Evolutionary conservation across 106 monocot genomes (phyloP).

Genomic region (Phalaenopsis equestris): DNA sequence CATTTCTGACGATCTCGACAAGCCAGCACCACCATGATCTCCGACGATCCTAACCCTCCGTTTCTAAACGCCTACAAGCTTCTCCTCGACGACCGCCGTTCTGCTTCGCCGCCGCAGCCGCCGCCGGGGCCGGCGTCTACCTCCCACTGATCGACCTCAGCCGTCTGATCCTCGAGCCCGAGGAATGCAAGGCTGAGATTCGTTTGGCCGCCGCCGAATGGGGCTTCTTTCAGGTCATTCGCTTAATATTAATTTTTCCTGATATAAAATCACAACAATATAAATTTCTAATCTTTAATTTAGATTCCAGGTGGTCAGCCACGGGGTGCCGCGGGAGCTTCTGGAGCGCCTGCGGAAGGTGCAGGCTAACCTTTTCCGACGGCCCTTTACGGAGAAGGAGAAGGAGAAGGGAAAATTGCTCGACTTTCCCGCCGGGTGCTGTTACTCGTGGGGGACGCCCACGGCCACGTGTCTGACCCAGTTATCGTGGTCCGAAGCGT

Average conservation of each 20-base stretch:
- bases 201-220: slow-evolving; percentile 21
- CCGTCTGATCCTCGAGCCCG: background rate
- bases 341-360: slow-evolving; percentile 8
- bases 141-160: slow-evolving; percentile 29
- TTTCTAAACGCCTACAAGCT: slow-evolving; percentile 18
- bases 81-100: slow-evolving; percentile 4
- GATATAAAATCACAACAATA: background rate
- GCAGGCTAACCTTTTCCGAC: slow-evolving; percentile 20
- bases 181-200: slow-evolving; percentile 21
- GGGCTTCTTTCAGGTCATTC: slow-evolving; percentile 22
- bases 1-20: no score
- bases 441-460: slow-evolving; percentile 30
- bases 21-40: background rate
- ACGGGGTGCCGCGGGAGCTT: slow-evolving; percentile 16
- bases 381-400: slow-evolving; percentile 21
- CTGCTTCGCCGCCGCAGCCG: background rate
- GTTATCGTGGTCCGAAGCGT: slow-evolving; percentile 38
- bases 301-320: slow-evolving; percentile 28
- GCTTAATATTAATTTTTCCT: background rate
- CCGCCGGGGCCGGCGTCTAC: background rate
- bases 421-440: slow-evolving; percentile 7
- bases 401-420: slow-evolving; percentile 1
- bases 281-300: background rate
- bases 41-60: slow-evolving; percentile 17
- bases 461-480: slow-evolving; percentile 19